phyloP scores from a whole-genome alignment of 2,329 filamentous ascomycete species.

The Tolypocladium ovalisporum region DNA sequence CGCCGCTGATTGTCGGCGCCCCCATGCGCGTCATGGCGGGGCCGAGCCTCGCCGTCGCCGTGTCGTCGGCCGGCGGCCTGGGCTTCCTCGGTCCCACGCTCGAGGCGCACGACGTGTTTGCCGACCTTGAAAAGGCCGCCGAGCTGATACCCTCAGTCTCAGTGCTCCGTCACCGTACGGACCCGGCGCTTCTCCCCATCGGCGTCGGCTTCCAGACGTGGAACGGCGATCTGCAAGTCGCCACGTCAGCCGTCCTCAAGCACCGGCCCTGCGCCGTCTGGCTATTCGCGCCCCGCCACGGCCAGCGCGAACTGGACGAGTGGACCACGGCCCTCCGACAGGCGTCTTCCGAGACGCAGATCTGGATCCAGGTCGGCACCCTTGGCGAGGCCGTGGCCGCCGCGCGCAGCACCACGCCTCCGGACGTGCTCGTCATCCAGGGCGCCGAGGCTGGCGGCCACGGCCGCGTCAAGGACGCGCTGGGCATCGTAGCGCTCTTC shows the following conservation, averaged over 20 bases:
- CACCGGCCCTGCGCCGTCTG: slow-evolving; percentile 29
- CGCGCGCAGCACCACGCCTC: slow-evolving; percentile 18
- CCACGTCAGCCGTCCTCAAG: slow-evolving; percentile 16
- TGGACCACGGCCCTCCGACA: slow-evolving; percentile 34
- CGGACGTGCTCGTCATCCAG: slow-evolving; percentile 41
- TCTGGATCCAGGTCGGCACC: slow-evolving; percentile 43
- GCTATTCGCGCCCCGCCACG: slow-evolving; percentile 32
- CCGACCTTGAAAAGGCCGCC: slow-evolving; percentile 18
- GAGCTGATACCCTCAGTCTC: slow-evolving; percentile 9
- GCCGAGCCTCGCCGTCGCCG: slow-evolving; percentile 44
- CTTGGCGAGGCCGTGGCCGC: slow-evolving; percentile 34
- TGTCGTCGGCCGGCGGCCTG: slow-evolving; percentile 62
- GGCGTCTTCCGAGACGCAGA: slow-evolving; percentile 27
- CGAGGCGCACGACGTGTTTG: slow-evolving; percentile 18
- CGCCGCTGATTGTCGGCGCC: slow-evolving; percentile 43
- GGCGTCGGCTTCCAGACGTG: slow-evolving; percentile 37
- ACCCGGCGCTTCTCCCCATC: slow-evolving; percentile 23
- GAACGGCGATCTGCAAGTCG: slow-evolving; percentile 26
- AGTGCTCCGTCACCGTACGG: slow-evolving; percentile 1
- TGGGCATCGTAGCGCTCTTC: slow-evolving; percentile 33
- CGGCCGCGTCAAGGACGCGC: slow-evolving; percentile 30
- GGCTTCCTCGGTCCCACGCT: slow-evolving; percentile 33
- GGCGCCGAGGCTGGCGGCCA: slow-evolving; percentile 44
- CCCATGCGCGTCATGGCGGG: slow-evolving; percentile 59
- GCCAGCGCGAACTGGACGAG: slow-evolving; percentile 23